Percentiles rank a stretch among this genome's conserved stretches.
phyloP scores from a whole-genome alignment of 2,329 filamentous ascomycete genomes.

The Alternaria panax region DNA sequence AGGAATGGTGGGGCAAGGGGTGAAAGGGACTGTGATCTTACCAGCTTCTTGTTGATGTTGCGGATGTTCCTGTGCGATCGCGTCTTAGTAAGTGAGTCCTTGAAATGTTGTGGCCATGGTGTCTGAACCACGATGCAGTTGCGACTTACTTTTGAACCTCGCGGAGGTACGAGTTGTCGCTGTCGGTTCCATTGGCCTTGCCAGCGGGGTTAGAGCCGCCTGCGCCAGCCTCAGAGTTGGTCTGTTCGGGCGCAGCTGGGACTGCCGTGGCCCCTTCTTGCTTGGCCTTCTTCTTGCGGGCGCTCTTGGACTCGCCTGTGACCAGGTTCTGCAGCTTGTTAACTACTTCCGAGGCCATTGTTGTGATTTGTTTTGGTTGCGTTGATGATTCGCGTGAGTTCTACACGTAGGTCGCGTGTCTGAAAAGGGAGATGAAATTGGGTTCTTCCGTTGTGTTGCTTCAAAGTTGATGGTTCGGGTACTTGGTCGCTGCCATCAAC shows the following conservation, averaged over 20 bases:
- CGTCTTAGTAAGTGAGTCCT: slow-evolving; percentile 25
- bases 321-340: slow-evolving; percentile 70
- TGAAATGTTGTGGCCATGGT: background rate
- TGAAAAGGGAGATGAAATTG: slow-evolving; percentile 9
- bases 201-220: slow-evolving; percentile 42
- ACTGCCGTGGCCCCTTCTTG: slow-evolving; percentile 53
- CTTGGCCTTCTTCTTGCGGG: slow-evolving; percentile 62
- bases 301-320: slow-evolving; percentile 61
- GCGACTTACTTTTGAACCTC: slow-evolving; percentile 86
- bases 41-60: slow-evolving; percentile 93
- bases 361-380: slow-evolving; percentile 19
- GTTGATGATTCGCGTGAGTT: slow-evolving; percentile 7
- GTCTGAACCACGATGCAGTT: slow-evolving; percentile 7
- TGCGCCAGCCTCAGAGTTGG: slow-evolving; percentile 40
- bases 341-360: slow-evolving; percentile 62
- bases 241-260: slow-evolving; percentile 50
- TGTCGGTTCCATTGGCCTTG: slow-evolving; percentile 65
- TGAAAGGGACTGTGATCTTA: slow-evolving; percentile 57
- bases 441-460: slow-evolving; percentile 17
- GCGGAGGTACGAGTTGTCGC: slow-evolving; percentile 82
- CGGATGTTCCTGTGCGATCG: slow-evolving; percentile 74
- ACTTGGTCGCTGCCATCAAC: slow-evolving; percentile 20
- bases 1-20: slow-evolving; percentile 9
- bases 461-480: slow-evolving; percentile 18
- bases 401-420: slow-evolving; percentile 28